These are phyloP conservation scores for Ustilago sp. DNA, from an alignment of 1,284 basidiomycete genomes.

Conservation along the genomic window DNA sequence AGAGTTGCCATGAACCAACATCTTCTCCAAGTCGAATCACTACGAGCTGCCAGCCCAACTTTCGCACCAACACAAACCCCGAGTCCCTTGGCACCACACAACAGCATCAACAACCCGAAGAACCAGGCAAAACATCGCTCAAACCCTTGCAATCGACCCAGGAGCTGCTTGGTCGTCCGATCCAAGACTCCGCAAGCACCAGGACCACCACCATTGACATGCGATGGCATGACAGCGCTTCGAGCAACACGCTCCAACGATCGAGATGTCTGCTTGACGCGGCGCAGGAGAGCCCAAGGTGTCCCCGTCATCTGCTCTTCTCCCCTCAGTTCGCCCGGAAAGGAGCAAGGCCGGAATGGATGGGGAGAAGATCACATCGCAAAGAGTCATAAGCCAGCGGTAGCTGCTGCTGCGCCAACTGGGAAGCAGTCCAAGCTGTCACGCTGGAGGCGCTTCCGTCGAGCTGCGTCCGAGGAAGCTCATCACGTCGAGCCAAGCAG, in stretches of 20 bases:
- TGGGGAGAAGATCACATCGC: not conserved
- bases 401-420: not conserved
- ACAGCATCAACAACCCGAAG: conserved; percentile 15
- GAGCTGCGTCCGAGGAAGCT: conserved; percentile 25
- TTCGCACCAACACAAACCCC: conserved; percentile 1
- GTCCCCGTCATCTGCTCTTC: conserved; percentile 32
- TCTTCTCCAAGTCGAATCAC: conserved; percentile 1
- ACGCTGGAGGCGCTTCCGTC: conserved; percentile 34
- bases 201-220: conserved; percentile 12
- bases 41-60: not conserved
- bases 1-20: conserved; percentile 15
- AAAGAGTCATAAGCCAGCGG: conserved; percentile 8
- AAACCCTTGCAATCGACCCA: conserved; percentile 9
- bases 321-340: conserved; percentile 24
- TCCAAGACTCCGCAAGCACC: conserved; percentile 42
- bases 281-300: conserved; percentile 32
- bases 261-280: conserved; percentile 16
- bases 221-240: conserved; percentile 28
- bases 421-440: conserved; percentile 25
- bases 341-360: conserved; percentile 7
- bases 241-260: conserved; percentile 26
- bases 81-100: conserved; percentile 13
- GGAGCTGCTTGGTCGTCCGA: conserved; percentile 37
- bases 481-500: conserved; percentile 12
- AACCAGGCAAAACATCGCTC: not conserved